Base-by-base conservation (phyloP, 805 yeast genomes). In the Candida silvatica region DNA sequence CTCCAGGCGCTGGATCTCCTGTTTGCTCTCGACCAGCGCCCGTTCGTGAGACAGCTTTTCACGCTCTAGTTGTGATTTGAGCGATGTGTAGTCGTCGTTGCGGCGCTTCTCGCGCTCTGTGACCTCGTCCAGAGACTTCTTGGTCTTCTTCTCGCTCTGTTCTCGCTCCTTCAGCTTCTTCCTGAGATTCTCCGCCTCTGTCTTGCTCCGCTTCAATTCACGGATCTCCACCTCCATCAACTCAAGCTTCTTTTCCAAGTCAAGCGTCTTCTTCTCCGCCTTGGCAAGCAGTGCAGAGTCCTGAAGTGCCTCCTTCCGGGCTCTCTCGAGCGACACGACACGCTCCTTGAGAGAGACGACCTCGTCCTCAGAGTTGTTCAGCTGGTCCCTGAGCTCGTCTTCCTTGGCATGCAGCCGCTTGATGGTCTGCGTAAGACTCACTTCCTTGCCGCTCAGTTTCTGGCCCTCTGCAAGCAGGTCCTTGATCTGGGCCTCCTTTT, bases 401-500 rank as follows among this genome's bases (percentile, higher is more conserved):
- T 73, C 71, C 25, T 63, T 66, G 16, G 66, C 58, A 28, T 75
- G 73, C 37, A 87, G 56, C 42, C 68, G 66, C 41, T 82, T 82
- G 33, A 88, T 74, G 0, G 77, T 64, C 27, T 76, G 83, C 44
- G 72, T 76, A 35, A 77, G 66, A 44, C 71, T 74, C 19, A 85
- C 65, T 47, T 90, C 97, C 40, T 74, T 77, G 39, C 69, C 67
- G 0, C 92, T 75, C 26, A 86, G 57, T 17, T 69, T 73, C 42
- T 80, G 78, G 4, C 95, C 95, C 55, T 87, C 95, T 36, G 71
- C 74, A 49, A 82, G 51, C 20, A 88, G 59, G 37, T 79, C 77
- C 14, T 71, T 69, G 18, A 88, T 75, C 20, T 75, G 71, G 9
- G 63, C 68, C 34, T 87, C 84, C 61, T 62, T 79, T 46, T 56